phyloP scores from a whole-genome alignment of 176 grass and related monocot species.

The Panicum miliaceum region DNA sequence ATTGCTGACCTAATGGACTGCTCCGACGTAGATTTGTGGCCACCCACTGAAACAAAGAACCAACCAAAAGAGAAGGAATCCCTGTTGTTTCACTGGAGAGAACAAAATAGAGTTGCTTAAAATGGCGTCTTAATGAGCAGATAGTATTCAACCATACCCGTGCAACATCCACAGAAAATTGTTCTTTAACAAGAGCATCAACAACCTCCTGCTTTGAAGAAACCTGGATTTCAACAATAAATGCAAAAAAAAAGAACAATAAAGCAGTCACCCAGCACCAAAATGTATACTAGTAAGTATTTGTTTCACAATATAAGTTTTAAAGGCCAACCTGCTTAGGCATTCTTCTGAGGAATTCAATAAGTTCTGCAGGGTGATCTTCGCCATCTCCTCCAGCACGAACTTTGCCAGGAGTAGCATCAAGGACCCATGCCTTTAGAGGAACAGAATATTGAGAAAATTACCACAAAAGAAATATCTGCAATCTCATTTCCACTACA shows the following conservation, averaged over 20 bases:
- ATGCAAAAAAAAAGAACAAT: slow-evolving; percentile 32
- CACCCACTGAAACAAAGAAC: slow-evolving; percentile 69
- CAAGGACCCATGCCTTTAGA: slow-evolving; percentile 94
- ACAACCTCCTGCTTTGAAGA: slow-evolving; percentile 79
- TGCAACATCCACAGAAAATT: slow-evolving; percentile 89
- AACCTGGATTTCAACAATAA: slow-evolving; percentile 53
- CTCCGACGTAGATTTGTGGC: slow-evolving; percentile 73
- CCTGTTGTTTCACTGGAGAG: background rate
- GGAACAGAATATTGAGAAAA: slow-evolving; percentile 29
- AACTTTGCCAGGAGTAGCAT: slow-evolving; percentile 96
- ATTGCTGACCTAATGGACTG: slow-evolving; percentile 40
- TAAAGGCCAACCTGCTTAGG: slow-evolving; percentile 58
- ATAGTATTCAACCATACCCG: slow-evolving; percentile 54
- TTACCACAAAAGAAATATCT: slow-evolving; percentile 6
- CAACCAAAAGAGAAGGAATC: slow-evolving; percentile 30
- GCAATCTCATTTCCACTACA: background rate
- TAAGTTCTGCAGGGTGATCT: slow-evolving; percentile 96
- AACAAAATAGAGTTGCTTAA: background rate
- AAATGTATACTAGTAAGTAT: background rate
- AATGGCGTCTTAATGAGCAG: slow-evolving; percentile 11
- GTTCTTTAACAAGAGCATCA: slow-evolving; percentile 66
- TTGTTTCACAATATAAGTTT: background rate
- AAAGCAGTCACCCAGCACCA: background rate
- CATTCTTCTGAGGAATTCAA: slow-evolving; percentile 79
- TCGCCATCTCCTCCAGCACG: slow-evolving; percentile 85